These are phyloP conservation scores for Backusella sp. DNA, from an alignment of 192 early-diverging fungal species.

Conservation along the genomic window DNA sequence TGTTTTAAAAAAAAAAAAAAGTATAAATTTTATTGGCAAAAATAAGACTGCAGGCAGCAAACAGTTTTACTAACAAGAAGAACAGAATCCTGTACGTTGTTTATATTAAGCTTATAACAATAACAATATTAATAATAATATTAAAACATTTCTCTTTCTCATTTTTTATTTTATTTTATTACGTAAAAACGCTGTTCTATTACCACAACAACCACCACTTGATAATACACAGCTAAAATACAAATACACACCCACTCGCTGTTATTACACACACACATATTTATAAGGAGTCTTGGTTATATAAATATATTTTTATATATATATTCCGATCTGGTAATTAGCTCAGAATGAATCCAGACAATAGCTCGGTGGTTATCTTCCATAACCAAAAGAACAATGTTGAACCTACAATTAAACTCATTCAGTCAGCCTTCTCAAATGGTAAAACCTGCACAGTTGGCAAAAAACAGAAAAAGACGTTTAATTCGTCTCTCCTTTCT, in stretches of 20 bases:
- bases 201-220: background rate
- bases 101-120: background rate
- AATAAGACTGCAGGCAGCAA: constrained; percentile 7
- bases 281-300: too few species aligned
- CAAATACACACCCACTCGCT: background rate
- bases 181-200: background rate
- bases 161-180: background rate
- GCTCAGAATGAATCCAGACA: constrained; percentile 6
- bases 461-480: background rate
- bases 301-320: background rate
- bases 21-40: background rate
- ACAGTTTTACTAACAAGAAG: background rate
- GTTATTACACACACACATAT: too few species aligned
- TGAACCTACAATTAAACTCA: background rate
- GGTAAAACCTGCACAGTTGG: background rate
- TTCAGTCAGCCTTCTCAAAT: background rate
- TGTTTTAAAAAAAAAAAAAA: background rate
- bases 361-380: constrained; percentile 12
- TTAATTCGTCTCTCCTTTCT: background rate
- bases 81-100: background rate
- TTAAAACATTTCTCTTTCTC: background rate
- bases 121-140: background rate
- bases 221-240: background rate
- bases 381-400: background rate
- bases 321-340: constrained; percentile 3